Percentiles rank a stretch among this genome's conserved stretches.
Evolutionary conservation across 192 early-diverging fungal species (phyloP).

Genomic region (Thamnidium elegans): DNA sequence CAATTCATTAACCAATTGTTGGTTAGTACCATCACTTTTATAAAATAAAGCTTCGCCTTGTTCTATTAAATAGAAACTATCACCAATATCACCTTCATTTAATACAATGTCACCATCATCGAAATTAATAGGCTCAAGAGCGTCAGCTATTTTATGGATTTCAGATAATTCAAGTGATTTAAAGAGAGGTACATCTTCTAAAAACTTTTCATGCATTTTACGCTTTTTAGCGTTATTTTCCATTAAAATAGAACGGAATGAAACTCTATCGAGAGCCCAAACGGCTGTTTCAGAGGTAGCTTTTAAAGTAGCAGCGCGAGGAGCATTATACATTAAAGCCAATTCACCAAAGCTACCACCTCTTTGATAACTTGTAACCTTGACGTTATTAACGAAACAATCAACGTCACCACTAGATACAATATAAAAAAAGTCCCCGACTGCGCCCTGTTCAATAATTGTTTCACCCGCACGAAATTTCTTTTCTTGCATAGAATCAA

Average conservation of each 20-base stretch:
- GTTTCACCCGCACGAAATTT: slow-evolving; percentile 13
- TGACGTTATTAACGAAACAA: slow-evolving; percentile 21
- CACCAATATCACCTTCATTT: slow-evolving; percentile 63
- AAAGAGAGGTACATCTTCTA: slow-evolving; percentile 29
- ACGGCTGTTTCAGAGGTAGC: slow-evolving; percentile 27
- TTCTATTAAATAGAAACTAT: slow-evolving; percentile 71
- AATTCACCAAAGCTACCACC: slow-evolving; percentile 47
- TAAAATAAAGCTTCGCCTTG: slow-evolving; percentile 49
- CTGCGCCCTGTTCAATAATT: slow-evolving; percentile 40
- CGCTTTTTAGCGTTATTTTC: slow-evolving; percentile 34
- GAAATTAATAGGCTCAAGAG: slow-evolving; percentile 59
- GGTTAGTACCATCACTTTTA: slow-evolving; percentile 44
- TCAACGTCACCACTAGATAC: slow-evolving; percentile 35
- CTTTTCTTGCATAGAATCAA: slow-evolving; percentile 40
- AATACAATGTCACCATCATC: slow-evolving; percentile 60
- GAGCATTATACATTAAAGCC: slow-evolving; percentile 49
- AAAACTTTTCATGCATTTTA: slow-evolving; percentile 38
- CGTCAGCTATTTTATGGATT: slow-evolving; percentile 68
- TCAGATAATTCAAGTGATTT: slow-evolving; percentile 41
- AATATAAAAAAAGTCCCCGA: slow-evolving; percentile 43
- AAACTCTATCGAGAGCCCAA: slow-evolving; percentile 43
- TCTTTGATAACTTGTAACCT: slow-evolving; percentile 22
- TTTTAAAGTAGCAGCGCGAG: slow-evolving; percentile 42
- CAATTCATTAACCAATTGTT: slow-evolving; percentile 40
- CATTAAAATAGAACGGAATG: slow-evolving; percentile 38